These are phyloP conservation scores for Pyricularia sp. DNA, from an alignment of 2,329 filamentous ascomycete genomes.

Conservation along the genomic window DNA sequence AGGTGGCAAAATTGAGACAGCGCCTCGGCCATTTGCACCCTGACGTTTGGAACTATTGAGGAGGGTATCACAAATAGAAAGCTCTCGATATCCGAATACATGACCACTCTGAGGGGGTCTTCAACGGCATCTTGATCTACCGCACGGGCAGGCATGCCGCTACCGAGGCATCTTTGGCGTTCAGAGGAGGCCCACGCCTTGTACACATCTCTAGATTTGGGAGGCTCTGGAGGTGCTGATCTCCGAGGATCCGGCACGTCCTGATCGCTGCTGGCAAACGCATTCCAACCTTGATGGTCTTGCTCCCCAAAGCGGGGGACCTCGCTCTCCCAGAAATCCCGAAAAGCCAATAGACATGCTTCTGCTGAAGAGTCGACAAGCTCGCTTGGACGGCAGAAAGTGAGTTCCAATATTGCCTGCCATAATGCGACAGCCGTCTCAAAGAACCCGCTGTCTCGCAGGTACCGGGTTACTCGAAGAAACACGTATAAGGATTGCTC, in stretches of 20 bases:
- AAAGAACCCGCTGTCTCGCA: constrained; percentile 63
- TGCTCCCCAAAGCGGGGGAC: constrained; percentile 63
- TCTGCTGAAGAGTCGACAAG: constrained; percentile 11
- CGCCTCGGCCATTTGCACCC: constrained; percentile 46
- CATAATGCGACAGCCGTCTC: constrained; percentile 69
- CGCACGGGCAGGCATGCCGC: constrained; percentile 55
- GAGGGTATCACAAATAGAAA: constrained; percentile 42
- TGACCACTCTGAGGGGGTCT: constrained; percentile 70
- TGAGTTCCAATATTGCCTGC: constrained; percentile 69
- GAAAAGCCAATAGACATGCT: constrained; percentile 30
- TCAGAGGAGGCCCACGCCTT: constrained; percentile 44
- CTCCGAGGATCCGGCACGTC: not conserved
- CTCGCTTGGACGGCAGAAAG: constrained; percentile 42
- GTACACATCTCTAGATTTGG: constrained; percentile 30
- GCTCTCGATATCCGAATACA: constrained; percentile 62
- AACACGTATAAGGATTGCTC: constrained; percentile 54
- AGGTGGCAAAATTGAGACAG: constrained; percentile 57
- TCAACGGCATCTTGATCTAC: constrained; percentile 63
- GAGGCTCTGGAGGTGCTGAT: constrained; percentile 1
- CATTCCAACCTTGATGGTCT: constrained; percentile 56
- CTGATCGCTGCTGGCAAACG: constrained; percentile 24
- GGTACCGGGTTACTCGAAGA: constrained; percentile 58
- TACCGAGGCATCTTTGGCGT: constrained; percentile 26
- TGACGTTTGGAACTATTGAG: constrained; percentile 19
- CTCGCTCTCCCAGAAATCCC: constrained; percentile 81